phyloP scores from a whole-genome alignment of 2,329 filamentous ascomycete genomes.

The Lachnellula cervina region DNA sequence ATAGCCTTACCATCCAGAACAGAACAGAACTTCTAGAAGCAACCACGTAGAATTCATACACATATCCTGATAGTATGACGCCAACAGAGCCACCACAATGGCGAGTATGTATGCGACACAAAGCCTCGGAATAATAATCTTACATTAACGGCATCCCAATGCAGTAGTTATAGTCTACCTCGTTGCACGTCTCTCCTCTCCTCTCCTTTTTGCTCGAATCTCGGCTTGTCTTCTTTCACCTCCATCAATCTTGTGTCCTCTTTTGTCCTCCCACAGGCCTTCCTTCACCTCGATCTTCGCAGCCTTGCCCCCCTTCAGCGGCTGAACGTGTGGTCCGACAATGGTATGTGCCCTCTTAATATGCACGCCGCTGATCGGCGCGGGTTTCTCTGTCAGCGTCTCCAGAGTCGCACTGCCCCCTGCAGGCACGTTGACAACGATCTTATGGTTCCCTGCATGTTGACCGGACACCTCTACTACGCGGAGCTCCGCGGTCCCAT shows the following conservation, averaged over 20 bases:
- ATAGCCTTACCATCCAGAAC: slow-evolving; percentile 4
- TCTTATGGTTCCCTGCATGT: slow-evolving; percentile 40
- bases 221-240: slow-evolving; percentile 87
- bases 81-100: background rate
- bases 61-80: background rate
- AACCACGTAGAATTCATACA: background rate
- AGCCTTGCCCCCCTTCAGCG: slow-evolving; percentile 59
- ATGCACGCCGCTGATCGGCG: slow-evolving; percentile 58
- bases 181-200: slow-evolving; percentile 54
- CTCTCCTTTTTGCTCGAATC: slow-evolving; percentile 81
- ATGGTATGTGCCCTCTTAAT: slow-evolving; percentile 66
- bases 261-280: slow-evolving; percentile 87
- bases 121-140: slow-evolving; percentile 25
- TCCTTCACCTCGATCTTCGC: slow-evolving; percentile 69
- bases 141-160: slow-evolving; percentile 19
- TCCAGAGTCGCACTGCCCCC: slow-evolving; percentile 37
- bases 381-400: slow-evolving; percentile 36
- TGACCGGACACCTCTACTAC: slow-evolving; percentile 37
- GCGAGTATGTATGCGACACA: slow-evolving; percentile 10
- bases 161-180: slow-evolving; percentile 27
- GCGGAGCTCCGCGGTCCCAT: slow-evolving; percentile 49
- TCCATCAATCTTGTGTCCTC: slow-evolving; percentile 89
- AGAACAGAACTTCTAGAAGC: slow-evolving; percentile 8
- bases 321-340: slow-evolving; percentile 67
- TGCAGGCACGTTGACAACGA: slow-evolving; percentile 55